Evolutionary conservation across 2,329 filamentous ascomycete genomes (phyloP).

Genomic region (Fusarium oxysporum): DNA sequence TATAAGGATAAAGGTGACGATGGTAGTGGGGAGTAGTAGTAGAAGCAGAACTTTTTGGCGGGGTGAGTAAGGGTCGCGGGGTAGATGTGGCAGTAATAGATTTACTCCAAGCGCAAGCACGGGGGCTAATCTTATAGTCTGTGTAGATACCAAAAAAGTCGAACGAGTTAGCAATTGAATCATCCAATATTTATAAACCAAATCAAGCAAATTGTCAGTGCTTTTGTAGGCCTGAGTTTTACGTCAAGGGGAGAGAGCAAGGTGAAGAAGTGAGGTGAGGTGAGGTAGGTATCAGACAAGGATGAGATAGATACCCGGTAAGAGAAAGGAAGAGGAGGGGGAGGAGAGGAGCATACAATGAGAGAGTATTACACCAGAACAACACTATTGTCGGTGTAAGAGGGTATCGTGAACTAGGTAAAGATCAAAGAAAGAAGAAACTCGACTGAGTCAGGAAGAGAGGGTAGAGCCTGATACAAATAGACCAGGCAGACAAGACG

Average conservation of each 20-base stretch:
- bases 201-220: slow-evolving; percentile 28
- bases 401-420: slow-evolving; percentile 22
- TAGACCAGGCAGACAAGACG: slow-evolving; percentile 2
- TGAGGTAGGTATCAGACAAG: slow-evolving; percentile 32
- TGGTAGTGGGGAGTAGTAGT: slow-evolving; percentile 20
- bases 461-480: slow-evolving; percentile 29
- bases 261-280: not conserved
- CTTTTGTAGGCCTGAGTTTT: slow-evolving; percentile 28
- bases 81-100: slow-evolving; percentile 42
- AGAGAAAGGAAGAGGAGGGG: slow-evolving; percentile 17
- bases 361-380: slow-evolving; percentile 7
- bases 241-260: slow-evolving; percentile 22
- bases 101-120: slow-evolving; percentile 36
- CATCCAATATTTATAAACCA: slow-evolving; percentile 12
- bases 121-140: slow-evolving; percentile 26
- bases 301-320: slow-evolving; percentile 23
- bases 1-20: slow-evolving; percentile 32
- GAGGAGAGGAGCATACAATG: slow-evolving; percentile 11
- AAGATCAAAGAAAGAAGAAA: not conserved
- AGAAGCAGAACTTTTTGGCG: slow-evolving; percentile 43
- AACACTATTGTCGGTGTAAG: slow-evolving; percentile 23
- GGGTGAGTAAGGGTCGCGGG: slow-evolving; percentile 44
- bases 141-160: slow-evolving; percentile 33
- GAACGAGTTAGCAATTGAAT: slow-evolving; percentile 42
- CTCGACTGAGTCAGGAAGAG: not conserved